A percentile compares a stretch with the other conserved stretches of the same genome.
Conservation (phyloP, 1,139 yeast species). For the Geotrichum cucujoidarum region DNA sequence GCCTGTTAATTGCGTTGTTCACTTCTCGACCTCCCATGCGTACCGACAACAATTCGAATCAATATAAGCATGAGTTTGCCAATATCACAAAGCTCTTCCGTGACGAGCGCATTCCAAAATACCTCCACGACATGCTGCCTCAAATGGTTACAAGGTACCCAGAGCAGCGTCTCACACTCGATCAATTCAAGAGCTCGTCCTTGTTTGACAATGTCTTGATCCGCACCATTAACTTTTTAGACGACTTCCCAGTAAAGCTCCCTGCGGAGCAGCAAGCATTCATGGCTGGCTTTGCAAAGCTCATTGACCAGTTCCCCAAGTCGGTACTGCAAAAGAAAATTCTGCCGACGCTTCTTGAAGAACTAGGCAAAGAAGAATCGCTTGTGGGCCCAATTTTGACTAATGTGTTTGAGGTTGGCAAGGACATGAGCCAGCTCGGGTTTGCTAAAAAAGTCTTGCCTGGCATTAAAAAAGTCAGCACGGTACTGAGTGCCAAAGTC, state of each 20-base stretch:
- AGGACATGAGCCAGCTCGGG: conserved; percentile 64
- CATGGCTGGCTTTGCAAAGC: conserved; percentile 56
- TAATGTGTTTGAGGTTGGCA: conserved; percentile 57
- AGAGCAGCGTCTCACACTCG: conserved; percentile 42
- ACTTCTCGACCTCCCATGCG: conserved; percentile 38
- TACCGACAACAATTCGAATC: conserved; percentile 35
- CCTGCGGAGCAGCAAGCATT: conserved; percentile 64
- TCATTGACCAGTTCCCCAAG: conserved; percentile 66
- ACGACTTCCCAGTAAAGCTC: conserved; percentile 74
- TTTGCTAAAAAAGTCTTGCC: conserved; percentile 70
- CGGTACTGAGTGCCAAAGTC: conserved; percentile 47
- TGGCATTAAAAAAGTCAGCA: conserved; percentile 42
- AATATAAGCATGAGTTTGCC: conserved; percentile 35
- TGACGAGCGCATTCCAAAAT: conserved; percentile 39
- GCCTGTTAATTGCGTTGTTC: conserved; percentile 64
- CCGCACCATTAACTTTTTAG: conserved; percentile 76
- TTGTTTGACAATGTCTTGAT: conserved; percentile 77
- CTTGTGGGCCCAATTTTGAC: conserved; percentile 53
- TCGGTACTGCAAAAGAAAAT: conserved; percentile 66
- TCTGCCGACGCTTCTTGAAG: conserved; percentile 60
- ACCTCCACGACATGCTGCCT: conserved; percentile 37
- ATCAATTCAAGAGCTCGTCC: conserved; percentile 50
- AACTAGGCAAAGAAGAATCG: conserved; percentile 43
- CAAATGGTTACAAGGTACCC: conserved; percentile 42
- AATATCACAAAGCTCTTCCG: conserved; percentile 39